Evolutionary conservation across 2,329 filamentous ascomycete species (phyloP), one percentile per base, ranked within the genome.

Genomic region (Trichoderma aggressivum): DNA sequence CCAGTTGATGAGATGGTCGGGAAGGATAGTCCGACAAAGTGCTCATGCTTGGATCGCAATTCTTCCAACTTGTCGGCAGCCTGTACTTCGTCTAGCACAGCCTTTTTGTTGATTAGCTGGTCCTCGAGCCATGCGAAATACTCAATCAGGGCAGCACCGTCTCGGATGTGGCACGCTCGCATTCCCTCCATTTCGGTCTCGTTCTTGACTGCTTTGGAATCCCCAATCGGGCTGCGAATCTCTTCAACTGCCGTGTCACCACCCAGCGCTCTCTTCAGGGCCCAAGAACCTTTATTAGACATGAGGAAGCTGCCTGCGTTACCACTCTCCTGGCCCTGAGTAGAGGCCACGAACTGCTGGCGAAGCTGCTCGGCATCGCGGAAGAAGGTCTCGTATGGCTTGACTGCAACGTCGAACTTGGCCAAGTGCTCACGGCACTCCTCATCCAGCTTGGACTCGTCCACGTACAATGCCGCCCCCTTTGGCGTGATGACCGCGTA

Each of bases 101-200:
- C 87, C 73, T 92, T 91, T 80, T 95, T 91, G 74, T 86, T 88
- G 71, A 93, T 79, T 28, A 99, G 85, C 78, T 98, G 91, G 76
- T 98, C 89, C 80, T 99, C 96, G 4, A 99, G 87, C 96, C 96
- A 99, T 14, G 96, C 94, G 80, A 99, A 98, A 80, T 94, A 99
- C 79, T 97, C 90, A 70, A 90, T 94, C 73, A 98, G 82, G 2
- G 96, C 95, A 60, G 94, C 94, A 60, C 96, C 96, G 77, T 99
- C 96, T 74, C 96, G 90, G 75, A 98, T 89, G 79, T 99, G 96
- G 79, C 96, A 98, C 71, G 92, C 89, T 73, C 94, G 89, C 96
- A 99, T 98, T 72, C 96, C 96, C 76, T 93, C 89, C 58, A 98
- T 84, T 80, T 99, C 96, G 0, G 88, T 90, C 70, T 93, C 89